These are phyloP conservation scores for Pterocarpus macrocarpus DNA, from an alignment of 306 rosid genomes.

Conservation along the genomic window DNA sequence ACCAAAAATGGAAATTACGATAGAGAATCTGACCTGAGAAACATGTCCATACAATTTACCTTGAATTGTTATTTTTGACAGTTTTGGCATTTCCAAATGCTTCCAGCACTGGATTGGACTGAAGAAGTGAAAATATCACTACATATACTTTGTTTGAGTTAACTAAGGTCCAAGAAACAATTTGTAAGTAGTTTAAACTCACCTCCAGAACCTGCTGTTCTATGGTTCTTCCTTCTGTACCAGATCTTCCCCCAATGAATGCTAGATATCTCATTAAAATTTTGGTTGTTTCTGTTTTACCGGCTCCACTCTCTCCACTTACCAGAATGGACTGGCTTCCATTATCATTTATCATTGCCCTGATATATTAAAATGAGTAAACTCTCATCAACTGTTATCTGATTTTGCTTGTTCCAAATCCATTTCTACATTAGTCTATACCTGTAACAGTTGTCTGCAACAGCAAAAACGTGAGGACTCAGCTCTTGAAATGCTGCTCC, in stretches of 20 bases:
- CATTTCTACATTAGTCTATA: conserved; percentile 48
- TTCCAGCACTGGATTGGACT: conserved; percentile 94
- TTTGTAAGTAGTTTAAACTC: conserved; percentile 45
- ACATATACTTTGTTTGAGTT: conserved; percentile 20
- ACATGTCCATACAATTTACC: conserved; percentile 55
- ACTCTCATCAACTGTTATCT: conserved; percentile 11
- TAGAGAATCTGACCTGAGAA: conserved; percentile 13
- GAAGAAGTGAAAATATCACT: conserved; percentile 48
- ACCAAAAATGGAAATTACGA: conserved; percentile 28
- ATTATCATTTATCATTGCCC: conserved; percentile 86
- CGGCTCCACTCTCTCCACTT: conserved; percentile 97
- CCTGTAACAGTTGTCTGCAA: conserved; percentile 91
- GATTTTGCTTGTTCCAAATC: conserved; percentile 7
- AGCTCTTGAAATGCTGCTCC: conserved; percentile 92
- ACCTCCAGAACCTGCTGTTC: conserved; percentile 95
- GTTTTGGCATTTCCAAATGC: conserved; percentile 95
- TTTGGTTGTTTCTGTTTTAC: conserved; percentile 91
- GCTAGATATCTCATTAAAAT: conserved; percentile 93
- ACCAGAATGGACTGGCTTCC: conserved; percentile 90
- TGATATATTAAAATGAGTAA: conserved; percentile 44
- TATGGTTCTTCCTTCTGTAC: conserved; percentile 86
- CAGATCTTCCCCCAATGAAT: conserved; percentile 85
- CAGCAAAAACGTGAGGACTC: conserved; percentile 92
- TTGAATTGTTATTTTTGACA: conserved; percentile 88
- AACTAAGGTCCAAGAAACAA: conserved; percentile 17